Evolutionary conservation across 2,329 filamentous ascomycete species (phyloP).

Genomic region (Cercospora sp.): DNA sequence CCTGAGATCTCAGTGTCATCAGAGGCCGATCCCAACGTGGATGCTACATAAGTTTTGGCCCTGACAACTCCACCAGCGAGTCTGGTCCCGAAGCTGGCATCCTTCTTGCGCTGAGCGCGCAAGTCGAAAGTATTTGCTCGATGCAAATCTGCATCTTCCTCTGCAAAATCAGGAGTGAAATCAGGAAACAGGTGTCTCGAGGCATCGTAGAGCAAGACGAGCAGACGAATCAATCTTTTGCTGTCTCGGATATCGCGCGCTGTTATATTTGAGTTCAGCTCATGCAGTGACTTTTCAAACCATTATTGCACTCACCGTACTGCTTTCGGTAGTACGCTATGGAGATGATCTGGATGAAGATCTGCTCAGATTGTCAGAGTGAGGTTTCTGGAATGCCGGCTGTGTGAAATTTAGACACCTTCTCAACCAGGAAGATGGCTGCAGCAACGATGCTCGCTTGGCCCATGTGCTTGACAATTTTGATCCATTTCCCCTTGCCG

Average conservation of each 20-base stretch:
- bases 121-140: slow-evolving; percentile 62
- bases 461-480: slow-evolving; percentile 57
- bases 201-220: slow-evolving; percentile 78
- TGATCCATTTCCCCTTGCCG: slow-evolving; percentile 21
- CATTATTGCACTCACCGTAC: slow-evolving; percentile 47
- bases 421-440: slow-evolving; percentile 65
- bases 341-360: slow-evolving; percentile 68
- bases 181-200: slow-evolving; percentile 78
- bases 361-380: neutral
- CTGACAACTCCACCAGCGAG: slow-evolving; percentile 48
- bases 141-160: slow-evolving; percentile 79
- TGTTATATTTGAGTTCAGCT: slow-evolving; percentile 28
- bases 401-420: slow-evolving; percentile 43
- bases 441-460: slow-evolving; percentile 60
- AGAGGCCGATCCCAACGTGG: slow-evolving; percentile 77
- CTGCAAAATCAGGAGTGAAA: slow-evolving; percentile 74
- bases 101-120: slow-evolving; percentile 46
- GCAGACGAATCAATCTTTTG: slow-evolving; percentile 70
- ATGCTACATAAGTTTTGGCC: slow-evolving; percentile 78
- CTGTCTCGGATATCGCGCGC: slow-evolving; percentile 70
- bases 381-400: neutral
- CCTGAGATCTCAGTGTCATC: slow-evolving; percentile 83
- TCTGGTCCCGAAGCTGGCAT: slow-evolving; percentile 52
- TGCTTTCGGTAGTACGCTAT: slow-evolving; percentile 72
- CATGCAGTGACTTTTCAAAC: slow-evolving; percentile 38